Conservation (phyloP, 805 yeast species). For the Cyberlindnera xylosilytica region DNA sequence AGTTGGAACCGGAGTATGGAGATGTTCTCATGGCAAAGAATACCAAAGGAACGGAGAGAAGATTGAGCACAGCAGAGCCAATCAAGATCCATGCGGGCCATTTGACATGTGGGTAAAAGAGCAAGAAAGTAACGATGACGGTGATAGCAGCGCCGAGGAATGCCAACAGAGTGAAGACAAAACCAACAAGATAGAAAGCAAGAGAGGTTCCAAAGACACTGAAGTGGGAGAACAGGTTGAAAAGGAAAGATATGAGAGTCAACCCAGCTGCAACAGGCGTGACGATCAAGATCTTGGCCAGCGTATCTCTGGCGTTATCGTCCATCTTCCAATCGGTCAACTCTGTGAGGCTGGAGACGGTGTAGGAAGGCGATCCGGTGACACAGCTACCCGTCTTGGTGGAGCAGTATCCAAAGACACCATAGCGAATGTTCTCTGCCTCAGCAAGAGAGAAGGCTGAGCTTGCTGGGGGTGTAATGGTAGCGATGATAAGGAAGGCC, state of each 20-base stretch:
- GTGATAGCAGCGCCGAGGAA: slow-evolving; percentile 53
- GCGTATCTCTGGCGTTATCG: slow-evolving; percentile 41
- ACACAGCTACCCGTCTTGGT: slow-evolving; percentile 34
- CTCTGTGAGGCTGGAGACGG: slow-evolving; percentile 29
- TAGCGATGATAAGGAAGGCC: slow-evolving; percentile 60
- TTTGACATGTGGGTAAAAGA: slow-evolving; percentile 59
- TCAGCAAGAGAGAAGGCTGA: slow-evolving; percentile 46
- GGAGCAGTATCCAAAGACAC: slow-evolving; percentile 66
- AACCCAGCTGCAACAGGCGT: slow-evolving; percentile 68
- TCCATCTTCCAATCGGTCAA: slow-evolving; percentile 48
- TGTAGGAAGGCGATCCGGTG: slow-evolving; percentile 41
- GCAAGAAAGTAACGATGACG: slow-evolving; percentile 51
- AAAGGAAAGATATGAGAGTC: slow-evolving; percentile 43
- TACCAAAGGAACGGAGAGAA: slow-evolving; percentile 49
- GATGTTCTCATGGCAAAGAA: slow-evolving; percentile 34
- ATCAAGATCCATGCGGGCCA: slow-evolving; percentile 77
- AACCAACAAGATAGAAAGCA: slow-evolving; percentile 38
- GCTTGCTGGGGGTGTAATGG: slow-evolving; percentile 60
- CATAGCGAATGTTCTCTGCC: slow-evolving; percentile 46
- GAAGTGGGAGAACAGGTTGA: slow-evolving; percentile 34
- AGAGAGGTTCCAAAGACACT: slow-evolving; percentile 24
- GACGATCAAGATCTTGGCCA: slow-evolving; percentile 54
- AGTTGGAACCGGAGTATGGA: slow-evolving; percentile 9
- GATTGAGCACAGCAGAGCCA: slow-evolving; percentile 58
- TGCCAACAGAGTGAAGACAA: slow-evolving; percentile 45